phyloP scores from a whole-genome alignment of 164 flowering plant species.

The Macadamia integrifolia region DNA sequence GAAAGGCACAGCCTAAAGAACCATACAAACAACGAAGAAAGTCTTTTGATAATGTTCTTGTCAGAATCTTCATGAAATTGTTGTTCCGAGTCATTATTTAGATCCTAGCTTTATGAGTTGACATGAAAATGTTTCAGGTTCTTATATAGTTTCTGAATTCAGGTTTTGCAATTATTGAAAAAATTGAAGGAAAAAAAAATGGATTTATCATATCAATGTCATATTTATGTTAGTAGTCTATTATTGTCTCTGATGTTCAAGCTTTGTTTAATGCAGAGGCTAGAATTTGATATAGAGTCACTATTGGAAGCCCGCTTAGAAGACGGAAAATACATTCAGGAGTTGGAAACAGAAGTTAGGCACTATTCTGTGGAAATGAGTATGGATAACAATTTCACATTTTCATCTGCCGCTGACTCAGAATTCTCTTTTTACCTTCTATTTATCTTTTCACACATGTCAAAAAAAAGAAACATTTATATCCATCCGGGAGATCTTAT shows the following conservation, averaged over 20 bases:
- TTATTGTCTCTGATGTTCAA: conserved; percentile 6
- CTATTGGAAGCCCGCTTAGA: conserved; percentile 49
- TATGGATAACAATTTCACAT: conserved; percentile 14
- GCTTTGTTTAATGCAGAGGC: conserved; percentile 34
- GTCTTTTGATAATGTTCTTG: too few species aligned
- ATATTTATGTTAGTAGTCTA: not conserved
- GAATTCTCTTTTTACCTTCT: not conserved
- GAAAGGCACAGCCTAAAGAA: too few species aligned
- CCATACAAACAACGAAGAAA: too few species aligned
- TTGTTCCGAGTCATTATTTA: not conserved
- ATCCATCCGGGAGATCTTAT: not conserved
- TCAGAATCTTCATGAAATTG: not conserved
- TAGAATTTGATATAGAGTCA: conserved; percentile 54
- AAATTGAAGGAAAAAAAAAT: not conserved
- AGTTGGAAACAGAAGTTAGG: conserved; percentile 60
- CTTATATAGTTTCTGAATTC: not conserved
- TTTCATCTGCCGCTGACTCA: not conserved
- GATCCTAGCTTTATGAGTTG: not conserved
- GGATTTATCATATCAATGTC: too few species aligned
- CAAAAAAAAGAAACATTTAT: too few species aligned
- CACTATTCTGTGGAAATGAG: conserved; percentile 79
- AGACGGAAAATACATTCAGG: conserved; percentile 52
- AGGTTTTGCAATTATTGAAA: not conserved
- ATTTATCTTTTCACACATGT: not conserved
- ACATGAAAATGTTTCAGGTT: not conserved